phyloP scores from a whole-genome alignment of 176 grass and related monocot species.

The Bothriochloa decipiens region DNA sequence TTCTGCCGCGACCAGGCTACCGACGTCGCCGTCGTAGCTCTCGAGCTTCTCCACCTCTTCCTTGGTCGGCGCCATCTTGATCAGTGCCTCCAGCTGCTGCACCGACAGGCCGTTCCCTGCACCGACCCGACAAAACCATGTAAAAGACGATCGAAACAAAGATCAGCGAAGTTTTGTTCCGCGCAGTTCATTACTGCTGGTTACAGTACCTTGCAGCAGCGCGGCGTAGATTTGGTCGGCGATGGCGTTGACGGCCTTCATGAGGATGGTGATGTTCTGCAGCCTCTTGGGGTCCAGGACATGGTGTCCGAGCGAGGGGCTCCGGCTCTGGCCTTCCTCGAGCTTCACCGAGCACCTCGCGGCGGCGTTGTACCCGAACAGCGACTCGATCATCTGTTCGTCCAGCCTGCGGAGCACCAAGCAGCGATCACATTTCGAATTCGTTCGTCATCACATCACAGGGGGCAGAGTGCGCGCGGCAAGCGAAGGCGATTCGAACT shows the following conservation, averaged over 20 bases:
- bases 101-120: conserved; percentile 73
- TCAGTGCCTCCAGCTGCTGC: conserved; percentile 83
- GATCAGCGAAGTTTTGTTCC: background rate
- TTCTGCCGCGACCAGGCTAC: conserved; percentile 67
- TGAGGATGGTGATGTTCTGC: conserved; percentile 93
- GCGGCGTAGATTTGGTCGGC: conserved; percentile 71
- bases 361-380: conserved; percentile 83
- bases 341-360: conserved; percentile 53
- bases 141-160: background rate
- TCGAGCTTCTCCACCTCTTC: conserved; percentile 82
- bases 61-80: conserved; percentile 88
- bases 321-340: conserved; percentile 79
- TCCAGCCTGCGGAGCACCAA: conserved; percentile 57
- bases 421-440: background rate
- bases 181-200: too few species aligned
- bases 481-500: conserved; percentile 3
- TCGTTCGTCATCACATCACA: background rate
- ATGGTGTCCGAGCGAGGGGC: conserved; percentile 73
- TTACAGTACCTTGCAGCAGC: conserved; percentile 55
- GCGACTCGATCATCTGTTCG: conserved; percentile 90
- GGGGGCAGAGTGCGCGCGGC: too few species aligned
- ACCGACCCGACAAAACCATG: background rate
- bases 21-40: conserved; percentile 56
- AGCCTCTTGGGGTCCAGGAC: conserved; percentile 84
- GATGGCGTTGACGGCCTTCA: conserved; percentile 80